phyloP scores from a whole-genome alignment of 1,139 yeast genomes.

The Taphrina communis region DNA sequence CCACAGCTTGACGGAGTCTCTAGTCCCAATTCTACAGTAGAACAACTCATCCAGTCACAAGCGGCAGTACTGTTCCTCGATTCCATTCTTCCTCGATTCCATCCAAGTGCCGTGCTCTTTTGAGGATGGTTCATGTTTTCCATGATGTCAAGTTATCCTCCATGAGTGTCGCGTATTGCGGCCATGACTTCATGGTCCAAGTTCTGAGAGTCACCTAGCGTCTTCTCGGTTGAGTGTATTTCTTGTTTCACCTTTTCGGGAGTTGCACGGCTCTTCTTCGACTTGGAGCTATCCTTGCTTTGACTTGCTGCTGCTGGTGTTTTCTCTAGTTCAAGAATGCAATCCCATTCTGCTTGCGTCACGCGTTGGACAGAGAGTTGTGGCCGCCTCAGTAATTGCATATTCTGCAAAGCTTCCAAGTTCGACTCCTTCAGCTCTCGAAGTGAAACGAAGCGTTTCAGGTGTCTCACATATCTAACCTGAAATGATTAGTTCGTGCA shows the following conservation, averaged over 20 bases:
- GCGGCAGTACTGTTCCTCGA: no score
- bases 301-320: conserved; percentile 1
- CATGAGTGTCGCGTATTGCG: conserved; percentile 25
- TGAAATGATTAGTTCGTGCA: background rate
- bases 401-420: conserved; percentile 51
- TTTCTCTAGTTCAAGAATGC: conserved; percentile 51
- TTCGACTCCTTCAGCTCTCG: conserved; percentile 51
- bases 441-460: conserved; percentile 55
- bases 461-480: conserved; percentile 53
- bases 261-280: background rate
- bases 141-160: background rate
- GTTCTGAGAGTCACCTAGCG: background rate
- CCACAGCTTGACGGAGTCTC: no score
- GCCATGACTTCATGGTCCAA: conserved; percentile 23
- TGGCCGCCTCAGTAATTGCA: conserved; percentile 58
- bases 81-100: no score
- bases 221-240: background rate
- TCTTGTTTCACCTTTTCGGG: background rate
- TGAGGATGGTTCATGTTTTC: no score
- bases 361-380: conserved; percentile 61
- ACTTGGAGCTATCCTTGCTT: background rate
- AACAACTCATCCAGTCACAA: no score
- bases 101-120: no score
- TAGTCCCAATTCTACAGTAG: no score
- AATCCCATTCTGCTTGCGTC: conserved; percentile 54